These are phyloP conservation scores for Metschnikowia reukaufii DNA, from an alignment of 805 yeast genomes.

Conservation along the genomic window DNA sequence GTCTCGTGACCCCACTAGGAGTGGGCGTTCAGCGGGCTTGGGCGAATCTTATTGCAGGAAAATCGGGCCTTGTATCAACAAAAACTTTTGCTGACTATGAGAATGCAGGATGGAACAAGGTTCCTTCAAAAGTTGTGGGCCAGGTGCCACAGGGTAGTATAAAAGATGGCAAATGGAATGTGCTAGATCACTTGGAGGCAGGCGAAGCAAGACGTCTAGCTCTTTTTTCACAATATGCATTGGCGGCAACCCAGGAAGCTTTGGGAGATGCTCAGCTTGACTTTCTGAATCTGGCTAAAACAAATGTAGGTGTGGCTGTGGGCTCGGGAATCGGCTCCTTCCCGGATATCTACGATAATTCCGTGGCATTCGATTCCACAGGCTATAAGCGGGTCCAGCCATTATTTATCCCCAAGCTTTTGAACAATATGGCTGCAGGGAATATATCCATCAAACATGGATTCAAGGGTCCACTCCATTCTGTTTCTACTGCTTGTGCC, in stretches of 20 bases:
- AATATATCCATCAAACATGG: conserved; percentile 78
- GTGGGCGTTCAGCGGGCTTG: conserved; percentile 58
- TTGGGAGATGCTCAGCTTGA: conserved; percentile 55
- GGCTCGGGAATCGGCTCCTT: conserved; percentile 94
- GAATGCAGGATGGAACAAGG: conserved; percentile 46
- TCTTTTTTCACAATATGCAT: conserved; percentile 71
- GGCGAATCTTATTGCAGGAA: conserved; percentile 49
- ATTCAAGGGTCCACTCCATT: conserved; percentile 80
- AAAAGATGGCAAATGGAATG: conserved; percentile 51
- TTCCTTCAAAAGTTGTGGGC: conserved; percentile 78
- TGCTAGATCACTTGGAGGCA: conserved; percentile 48
- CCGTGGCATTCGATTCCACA: conserved; percentile 46
- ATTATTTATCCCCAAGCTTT: conserved; percentile 75
- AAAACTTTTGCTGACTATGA: conserved; percentile 38
- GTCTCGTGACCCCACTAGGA: conserved; percentile 84
- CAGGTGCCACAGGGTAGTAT: conserved; percentile 56
- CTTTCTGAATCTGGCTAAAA: neutral
- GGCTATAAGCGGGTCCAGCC: conserved; percentile 77
- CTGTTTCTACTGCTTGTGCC: conserved; percentile 94
- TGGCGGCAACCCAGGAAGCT: conserved; percentile 78
- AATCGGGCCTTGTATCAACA: conserved; percentile 64
- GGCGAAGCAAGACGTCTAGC: conserved; percentile 63
- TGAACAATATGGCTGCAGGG: conserved; percentile 94
- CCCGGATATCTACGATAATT: conserved; percentile 65
- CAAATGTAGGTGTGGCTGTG: conserved; percentile 67